Evolutionary conservation across 1,284 basidiomycete genomes (phyloP).

Genomic region (Thelephora terrestris): DNA sequence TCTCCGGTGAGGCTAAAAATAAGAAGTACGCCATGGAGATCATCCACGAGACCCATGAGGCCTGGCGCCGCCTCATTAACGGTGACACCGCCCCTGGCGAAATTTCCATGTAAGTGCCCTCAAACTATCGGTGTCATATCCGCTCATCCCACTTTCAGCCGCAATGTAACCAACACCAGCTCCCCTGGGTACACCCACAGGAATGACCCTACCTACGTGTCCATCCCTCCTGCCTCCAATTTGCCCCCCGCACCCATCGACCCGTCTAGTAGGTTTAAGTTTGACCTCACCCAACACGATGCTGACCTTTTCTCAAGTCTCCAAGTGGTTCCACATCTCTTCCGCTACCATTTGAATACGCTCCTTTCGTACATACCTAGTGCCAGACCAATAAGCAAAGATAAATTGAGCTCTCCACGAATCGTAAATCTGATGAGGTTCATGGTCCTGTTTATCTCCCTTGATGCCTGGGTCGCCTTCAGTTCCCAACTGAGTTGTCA

Average conservation of each 20-base stretch:
- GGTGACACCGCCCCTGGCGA: conserved; percentile 74
- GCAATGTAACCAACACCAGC: conserved; percentile 61
- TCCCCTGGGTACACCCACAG: conserved; percentile 62
- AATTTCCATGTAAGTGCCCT: conserved; percentile 64
- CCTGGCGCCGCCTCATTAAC: conserved; percentile 89
- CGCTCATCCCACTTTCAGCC: conserved; percentile 32
- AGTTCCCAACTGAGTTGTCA: not conserved
- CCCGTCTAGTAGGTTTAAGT: conserved; percentile 58
- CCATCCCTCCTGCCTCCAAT: conserved; percentile 72
- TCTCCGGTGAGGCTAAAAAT: conserved; percentile 99
- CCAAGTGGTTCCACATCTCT: conserved; percentile 86
- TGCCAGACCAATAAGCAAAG: not conserved
- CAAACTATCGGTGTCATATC: not conserved
- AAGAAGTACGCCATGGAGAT: conserved; percentile 99
- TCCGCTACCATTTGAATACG: conserved; percentile 59
- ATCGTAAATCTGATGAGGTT: not conserved
- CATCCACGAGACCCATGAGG: conserved; percentile 97
- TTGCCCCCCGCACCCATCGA: conserved; percentile 82
- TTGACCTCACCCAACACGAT: conserved; percentile 12
- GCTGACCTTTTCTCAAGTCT: conserved; percentile 41
- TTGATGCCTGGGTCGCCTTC: conserved; percentile 4
- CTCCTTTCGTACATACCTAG: not conserved
- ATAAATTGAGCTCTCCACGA: not conserved
- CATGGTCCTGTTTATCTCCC: no score
- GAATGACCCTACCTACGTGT: conserved; percentile 56